Evolutionary conservation across 2,329 filamentous ascomycete species (phyloP), one percentile per base, ranked within the genome.

Genomic region (Diplodia mutila): DNA sequence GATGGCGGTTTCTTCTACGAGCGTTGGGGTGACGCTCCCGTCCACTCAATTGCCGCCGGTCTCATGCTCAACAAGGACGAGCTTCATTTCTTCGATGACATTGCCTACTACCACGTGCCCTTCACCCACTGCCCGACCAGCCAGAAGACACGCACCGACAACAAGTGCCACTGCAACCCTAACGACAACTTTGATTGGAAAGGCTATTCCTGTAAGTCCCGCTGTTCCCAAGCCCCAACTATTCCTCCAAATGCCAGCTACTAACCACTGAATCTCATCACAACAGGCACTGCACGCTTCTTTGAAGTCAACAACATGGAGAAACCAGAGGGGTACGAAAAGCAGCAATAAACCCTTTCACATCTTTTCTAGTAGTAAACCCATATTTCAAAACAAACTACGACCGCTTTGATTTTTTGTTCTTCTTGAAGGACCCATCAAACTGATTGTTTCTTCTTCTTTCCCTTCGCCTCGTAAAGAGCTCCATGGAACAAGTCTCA

Each of bases 141-240:
- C 66, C 93, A 98, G 81, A 86, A 97, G 81, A 88, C 87, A 65
- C 89, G 94, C 71, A 80, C 94, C 66, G 90, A 97, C 72, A 88
- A 94, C 72, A 94, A 92, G 78, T 99, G 95, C 80, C 91, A 94
- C 80, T 99, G 95, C 83, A 93, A 99, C 76, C 94, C 95, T 8
- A 90, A 90, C 75, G 92, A 98, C 69, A 99, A 99, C 84, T 99
- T 99, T 85, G 95, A 99, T 81, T 99, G 96, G 96, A 97, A 97
- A 81, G 91, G 92, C 64, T 98, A 97, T 79, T 97, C 93, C 78
- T 98, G 94, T 96, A 87, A 84, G 92, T 37, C 21, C 23, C 21
- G 39, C 51, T 18, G 8, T 32, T 27, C 39, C 18, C 27, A 4
- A n/a, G 7, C 11, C n/a, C 25, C 14, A 27, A 54, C 9, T 14